Conservation (phyloP, 2,329 filamentous ascomycete species). For the Aspergillus carbonarius region DNA sequence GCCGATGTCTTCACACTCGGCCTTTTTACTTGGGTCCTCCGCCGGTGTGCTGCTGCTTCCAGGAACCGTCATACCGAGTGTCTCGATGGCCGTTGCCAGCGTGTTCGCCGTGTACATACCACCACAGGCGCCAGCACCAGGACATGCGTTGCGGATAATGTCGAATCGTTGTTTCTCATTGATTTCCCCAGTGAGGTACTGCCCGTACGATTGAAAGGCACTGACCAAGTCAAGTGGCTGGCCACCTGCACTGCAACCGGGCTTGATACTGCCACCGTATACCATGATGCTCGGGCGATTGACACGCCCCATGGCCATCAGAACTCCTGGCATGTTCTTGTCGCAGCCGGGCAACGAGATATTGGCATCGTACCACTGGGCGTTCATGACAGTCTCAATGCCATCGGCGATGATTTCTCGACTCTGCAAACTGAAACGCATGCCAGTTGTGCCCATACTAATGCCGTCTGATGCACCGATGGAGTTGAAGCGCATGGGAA, state of each 20-base stretch:
- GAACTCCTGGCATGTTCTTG: conserved; percentile 94
- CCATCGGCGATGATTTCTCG: conserved; percentile 94
- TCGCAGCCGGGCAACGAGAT: conserved; percentile 93
- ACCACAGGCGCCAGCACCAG: conserved; percentile 76
- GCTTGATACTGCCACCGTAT: conserved; percentile 87
- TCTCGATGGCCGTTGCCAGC: conserved; percentile 67
- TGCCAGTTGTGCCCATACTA: conserved; percentile 93
- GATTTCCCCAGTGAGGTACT: conserved; percentile 61
- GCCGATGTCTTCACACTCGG: conserved; percentile 68
- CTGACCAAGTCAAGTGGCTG: conserved; percentile 86
- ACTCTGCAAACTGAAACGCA: conserved; percentile 89
- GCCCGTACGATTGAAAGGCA: conserved; percentile 91
- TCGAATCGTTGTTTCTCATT: conserved; percentile 14
- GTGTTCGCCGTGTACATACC: conserved; percentile 77
- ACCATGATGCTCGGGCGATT: conserved; percentile 94
- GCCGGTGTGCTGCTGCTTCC: conserved; percentile 74
- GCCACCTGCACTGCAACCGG: conserved; percentile 69
- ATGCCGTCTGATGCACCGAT: conserved; percentile 94
- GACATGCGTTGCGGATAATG: conserved; percentile 44
- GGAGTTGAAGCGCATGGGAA: conserved; percentile 96
- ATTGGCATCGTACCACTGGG: conserved; percentile 96
- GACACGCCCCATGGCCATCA: conserved; percentile 86
- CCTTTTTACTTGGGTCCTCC: conserved; percentile 64
- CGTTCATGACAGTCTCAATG: conserved; percentile 96
- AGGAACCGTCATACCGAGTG: conserved; percentile 69